A percentile compares a stretch with the other conserved stretches of the same genome.
Conservation (phyloP, 2,329 filamentous ascomycete genomes). For the Aschersonia sp. region DNA sequence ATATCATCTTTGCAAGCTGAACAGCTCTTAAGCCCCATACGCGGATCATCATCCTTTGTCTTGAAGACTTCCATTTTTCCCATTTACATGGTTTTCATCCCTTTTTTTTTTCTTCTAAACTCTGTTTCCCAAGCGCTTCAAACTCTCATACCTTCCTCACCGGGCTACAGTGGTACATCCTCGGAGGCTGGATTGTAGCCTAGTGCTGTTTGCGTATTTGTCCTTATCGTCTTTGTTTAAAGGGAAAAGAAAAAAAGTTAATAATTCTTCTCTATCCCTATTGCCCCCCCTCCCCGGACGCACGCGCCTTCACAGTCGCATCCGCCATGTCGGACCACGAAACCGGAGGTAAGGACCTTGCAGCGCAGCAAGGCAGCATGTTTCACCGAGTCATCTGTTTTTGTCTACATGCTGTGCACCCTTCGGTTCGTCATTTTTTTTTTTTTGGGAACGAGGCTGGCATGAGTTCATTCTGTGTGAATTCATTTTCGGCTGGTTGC, state of each 20-base stretch:
- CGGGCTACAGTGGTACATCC: too few species aligned
- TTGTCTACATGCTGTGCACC: not conserved
- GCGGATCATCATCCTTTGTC: too few species aligned
- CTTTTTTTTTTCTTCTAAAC: too few species aligned
- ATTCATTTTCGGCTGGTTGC: not conserved
- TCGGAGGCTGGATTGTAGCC: too few species aligned
- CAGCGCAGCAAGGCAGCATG: not conserved
- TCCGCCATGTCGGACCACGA: constrained; percentile 48
- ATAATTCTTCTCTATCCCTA: not conserved
- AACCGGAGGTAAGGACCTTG: constrained; percentile 38
- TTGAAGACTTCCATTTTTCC: too few species aligned
- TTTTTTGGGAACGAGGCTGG: not conserved
- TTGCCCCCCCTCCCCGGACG: not conserved
- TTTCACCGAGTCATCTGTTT: not conserved
- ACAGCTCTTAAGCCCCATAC: too few species aligned
- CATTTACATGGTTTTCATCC: too few species aligned
- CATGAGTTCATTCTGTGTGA: not conserved
- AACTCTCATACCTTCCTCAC: too few species aligned
- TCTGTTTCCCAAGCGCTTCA: too few species aligned
- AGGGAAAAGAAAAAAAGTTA: not conserved
- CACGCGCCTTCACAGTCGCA: not conserved
- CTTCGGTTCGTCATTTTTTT: not conserved
- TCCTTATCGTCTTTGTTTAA: too few species aligned
- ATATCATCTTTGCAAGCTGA: too few species aligned
- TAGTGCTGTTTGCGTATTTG: too few species aligned